Percentiles rank a stretch among this genome's conserved stretches.
Conservation (phyloP, 225 moss, liverwort and hornwort species). For the Physcomitrium patens region DNA sequence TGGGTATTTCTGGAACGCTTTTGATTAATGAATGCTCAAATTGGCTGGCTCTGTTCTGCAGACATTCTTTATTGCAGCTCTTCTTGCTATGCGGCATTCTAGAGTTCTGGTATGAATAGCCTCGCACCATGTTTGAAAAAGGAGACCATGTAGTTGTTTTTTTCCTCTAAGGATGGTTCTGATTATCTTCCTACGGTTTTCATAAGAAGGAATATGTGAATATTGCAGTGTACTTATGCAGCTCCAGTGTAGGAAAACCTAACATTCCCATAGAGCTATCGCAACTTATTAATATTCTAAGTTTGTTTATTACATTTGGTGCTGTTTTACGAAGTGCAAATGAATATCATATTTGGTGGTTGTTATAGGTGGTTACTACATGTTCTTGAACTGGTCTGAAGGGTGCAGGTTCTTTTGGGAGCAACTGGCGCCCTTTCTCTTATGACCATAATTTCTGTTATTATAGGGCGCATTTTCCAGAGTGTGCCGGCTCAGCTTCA, state of each 20-base stretch:
- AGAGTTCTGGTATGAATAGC: conserved; percentile 64
- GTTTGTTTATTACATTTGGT: conserved; percentile 3
- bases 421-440: conserved; percentile 84
- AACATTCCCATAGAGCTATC: neutral
- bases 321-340: neutral
- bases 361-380: conserved; percentile 15
- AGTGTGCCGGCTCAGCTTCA: conserved; percentile 89
- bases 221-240: neutral
- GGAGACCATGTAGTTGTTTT: neutral
- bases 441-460: conserved; percentile 90
- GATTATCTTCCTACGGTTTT: neutral
- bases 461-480: conserved; percentile 85
- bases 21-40: neutral
- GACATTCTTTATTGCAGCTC: conserved; percentile 98
- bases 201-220: neutral
- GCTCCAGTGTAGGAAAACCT: neutral
- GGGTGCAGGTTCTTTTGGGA: conserved; percentile 83
- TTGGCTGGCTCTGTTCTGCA: conserved; percentile 27
- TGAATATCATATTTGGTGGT: neutral
- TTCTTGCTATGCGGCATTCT: conserved; percentile 91
- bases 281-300: neutral
- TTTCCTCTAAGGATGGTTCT: neutral
- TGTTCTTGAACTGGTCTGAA: conserved; percentile 44
- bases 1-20: neutral
- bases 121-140: conserved; percentile 1